Percentiles rank a stretch among this genome's conserved stretches.
Evolutionary conservation across 2,329 filamentous ascomycete genomes (phyloP).

Genomic region (Ceratocystis huliohia): DNA sequence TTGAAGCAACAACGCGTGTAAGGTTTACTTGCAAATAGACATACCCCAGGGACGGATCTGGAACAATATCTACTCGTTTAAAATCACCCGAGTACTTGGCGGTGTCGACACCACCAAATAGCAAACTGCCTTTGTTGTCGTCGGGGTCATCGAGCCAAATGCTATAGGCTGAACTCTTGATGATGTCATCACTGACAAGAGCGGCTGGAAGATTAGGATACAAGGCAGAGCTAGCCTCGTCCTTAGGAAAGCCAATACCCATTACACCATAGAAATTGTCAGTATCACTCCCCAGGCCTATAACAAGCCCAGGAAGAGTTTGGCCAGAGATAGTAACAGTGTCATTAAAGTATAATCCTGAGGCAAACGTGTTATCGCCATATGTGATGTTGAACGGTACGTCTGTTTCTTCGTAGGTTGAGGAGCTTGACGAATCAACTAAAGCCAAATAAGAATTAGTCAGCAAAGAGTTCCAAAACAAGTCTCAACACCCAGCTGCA

Average conservation of each 20-base stretch:
- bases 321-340: constrained; percentile 41
- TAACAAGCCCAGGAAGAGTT: constrained; percentile 42
- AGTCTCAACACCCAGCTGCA: not conserved
- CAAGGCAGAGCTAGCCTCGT: constrained; percentile 33
- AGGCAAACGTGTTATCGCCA: constrained; percentile 45
- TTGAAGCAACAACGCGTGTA: constrained; percentile 37
- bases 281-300: constrained; percentile 44
- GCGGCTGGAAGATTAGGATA: constrained; percentile 52
- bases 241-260: constrained; percentile 46
- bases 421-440: constrained; percentile 38
- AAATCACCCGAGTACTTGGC: constrained; percentile 57
- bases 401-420: constrained; percentile 34
- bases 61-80: constrained; percentile 44
- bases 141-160: constrained; percentile 52
- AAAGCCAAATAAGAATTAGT: constrained; percentile 16
- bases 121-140: constrained; percentile 53
- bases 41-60: constrained; percentile 32
- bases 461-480: not conserved
- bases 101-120: constrained; percentile 73
- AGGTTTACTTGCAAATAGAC: constrained; percentile 38
- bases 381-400: constrained; percentile 46
- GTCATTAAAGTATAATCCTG: constrained; percentile 48
- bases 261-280: constrained; percentile 45
- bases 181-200: constrained; percentile 49
- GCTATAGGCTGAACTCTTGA: constrained; percentile 57